phyloP scores from a whole-genome alignment of 2,329 filamentous ascomycete species.

The Fusarium napiforme region DNA sequence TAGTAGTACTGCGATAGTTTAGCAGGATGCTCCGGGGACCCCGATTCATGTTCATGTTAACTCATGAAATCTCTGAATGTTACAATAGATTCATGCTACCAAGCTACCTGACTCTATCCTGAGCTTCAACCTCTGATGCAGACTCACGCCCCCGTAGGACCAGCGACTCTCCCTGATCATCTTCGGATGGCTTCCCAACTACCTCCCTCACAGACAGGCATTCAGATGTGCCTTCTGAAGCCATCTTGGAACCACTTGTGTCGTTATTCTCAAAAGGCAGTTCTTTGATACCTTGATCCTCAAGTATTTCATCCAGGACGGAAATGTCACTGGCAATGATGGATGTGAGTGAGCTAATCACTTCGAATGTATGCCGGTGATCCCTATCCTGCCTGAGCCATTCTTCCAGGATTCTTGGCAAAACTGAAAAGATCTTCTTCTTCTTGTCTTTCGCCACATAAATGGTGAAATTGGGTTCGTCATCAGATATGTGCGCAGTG shows the following conservation, averaged over 20 bases:
- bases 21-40: neutral
- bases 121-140: neutral
- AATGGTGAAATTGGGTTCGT: neutral
- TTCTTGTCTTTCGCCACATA: neutral
- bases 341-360: slow-evolving; percentile 15
- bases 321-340: slow-evolving; percentile 11
- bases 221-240: neutral
- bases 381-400: neutral
- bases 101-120: neutral
- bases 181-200: neutral
- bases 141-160: neutral
- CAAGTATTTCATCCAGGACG: slow-evolving; percentile 15
- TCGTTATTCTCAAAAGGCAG: neutral
- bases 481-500: neutral
- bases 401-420: neutral
- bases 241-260: neutral
- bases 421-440: accelerated
- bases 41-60: neutral
- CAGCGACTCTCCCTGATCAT: neutral
- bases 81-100: neutral
- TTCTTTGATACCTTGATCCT: slow-evolving; percentile 13
- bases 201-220: neutral
- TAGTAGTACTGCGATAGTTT: neutral
- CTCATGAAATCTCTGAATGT: neutral
- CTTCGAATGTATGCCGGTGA: neutral